Evolutionary conservation across 192 early-diverging fungal genomes (phyloP).

Genomic region (Haplosporangium gracile): DNA sequence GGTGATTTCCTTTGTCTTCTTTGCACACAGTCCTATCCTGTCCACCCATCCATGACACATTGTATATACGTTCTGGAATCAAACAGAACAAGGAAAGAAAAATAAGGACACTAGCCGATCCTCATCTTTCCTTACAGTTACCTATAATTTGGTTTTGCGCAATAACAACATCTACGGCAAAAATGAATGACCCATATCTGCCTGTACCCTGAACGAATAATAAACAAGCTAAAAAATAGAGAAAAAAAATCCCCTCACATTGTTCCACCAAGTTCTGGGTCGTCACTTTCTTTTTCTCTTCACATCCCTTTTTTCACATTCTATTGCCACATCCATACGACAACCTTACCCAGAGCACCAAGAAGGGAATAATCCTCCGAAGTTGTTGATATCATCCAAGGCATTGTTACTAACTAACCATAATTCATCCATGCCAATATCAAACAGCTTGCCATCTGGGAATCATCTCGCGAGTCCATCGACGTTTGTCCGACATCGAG

Average conservation of each 20-base stretch:
- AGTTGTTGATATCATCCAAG: neutral
- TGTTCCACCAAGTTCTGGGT: neutral
- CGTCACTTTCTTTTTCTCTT: neutral
- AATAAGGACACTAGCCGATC: neutral
- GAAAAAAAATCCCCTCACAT: neutral
- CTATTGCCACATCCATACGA: neutral
- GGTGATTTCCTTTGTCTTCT: neutral
- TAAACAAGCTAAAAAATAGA: neutral
- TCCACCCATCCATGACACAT: neutral
- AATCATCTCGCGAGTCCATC: slow-evolving; percentile 80
- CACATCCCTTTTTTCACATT: neutral
- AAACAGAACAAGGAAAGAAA: neutral
- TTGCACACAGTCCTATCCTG: neutral
- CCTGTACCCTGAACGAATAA: neutral
- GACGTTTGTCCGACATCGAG: slow-evolving; percentile 88
- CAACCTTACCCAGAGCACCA: neutral
- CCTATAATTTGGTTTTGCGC: neutral
- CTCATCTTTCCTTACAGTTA: neutral
- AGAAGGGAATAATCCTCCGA: slow-evolving; percentile 10
- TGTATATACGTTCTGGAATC: slow-evolving; percentile 1
- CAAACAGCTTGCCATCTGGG: slow-evolving; percentile 78
- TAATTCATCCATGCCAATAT: neutral
- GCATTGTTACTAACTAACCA: neutral
- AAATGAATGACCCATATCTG: neutral
- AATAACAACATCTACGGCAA: neutral